Evolutionary conservation across 2,329 filamentous ascomycete genomes (phyloP).

Genomic region (Metarhizium rileyi): DNA sequence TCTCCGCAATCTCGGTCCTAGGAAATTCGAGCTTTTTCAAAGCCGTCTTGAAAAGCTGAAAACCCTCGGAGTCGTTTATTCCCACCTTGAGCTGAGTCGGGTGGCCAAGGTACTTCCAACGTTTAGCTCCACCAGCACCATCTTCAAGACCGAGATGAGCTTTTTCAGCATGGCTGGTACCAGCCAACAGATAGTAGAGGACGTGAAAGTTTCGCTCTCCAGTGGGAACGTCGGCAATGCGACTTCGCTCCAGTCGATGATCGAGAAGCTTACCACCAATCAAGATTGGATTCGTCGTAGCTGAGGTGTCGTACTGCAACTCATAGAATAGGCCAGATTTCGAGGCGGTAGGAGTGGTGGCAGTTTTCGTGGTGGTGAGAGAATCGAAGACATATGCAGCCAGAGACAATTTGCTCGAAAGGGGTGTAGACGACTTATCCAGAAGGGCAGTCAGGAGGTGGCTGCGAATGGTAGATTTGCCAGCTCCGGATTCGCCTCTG

Average conservation of each 20-base stretch:
- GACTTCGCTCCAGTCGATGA: constrained; percentile 83
- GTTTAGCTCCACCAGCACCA: constrained; percentile 47
- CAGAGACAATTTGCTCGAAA: constrained; percentile 87
- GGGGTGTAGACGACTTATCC: constrained; percentile 80
- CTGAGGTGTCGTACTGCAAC: constrained; percentile 88
- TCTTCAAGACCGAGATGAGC: constrained; percentile 61
- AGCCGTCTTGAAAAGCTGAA: constrained; percentile 95
- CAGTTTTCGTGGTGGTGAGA: constrained; percentile 92
- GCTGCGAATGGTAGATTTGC: constrained; percentile 89
- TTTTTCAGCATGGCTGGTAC: constrained; percentile 86
- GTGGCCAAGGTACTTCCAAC: constrained; percentile 94
- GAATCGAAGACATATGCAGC: constrained; percentile 94
- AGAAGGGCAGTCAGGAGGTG: constrained; percentile 81
- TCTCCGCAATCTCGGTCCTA: constrained; percentile 85
- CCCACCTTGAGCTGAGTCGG: constrained; percentile 95
- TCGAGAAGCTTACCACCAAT: constrained; percentile 93
- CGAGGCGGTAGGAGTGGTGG: constrained; percentile 89
- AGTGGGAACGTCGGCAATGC: constrained; percentile 84
- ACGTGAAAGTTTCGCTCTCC: constrained; percentile 96
- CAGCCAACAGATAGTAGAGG: constrained; percentile 88
- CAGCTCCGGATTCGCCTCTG: constrained; percentile 90
- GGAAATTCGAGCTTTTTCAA: constrained; percentile 91
- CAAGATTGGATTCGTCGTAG: constrained; percentile 73
- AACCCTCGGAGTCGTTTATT: constrained; percentile 91
- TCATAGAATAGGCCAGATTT: constrained; percentile 95